phyloP scores from a whole-genome alignment of 768 basidiomycete genomes.

The Lanmaoa rubissima region DNA sequence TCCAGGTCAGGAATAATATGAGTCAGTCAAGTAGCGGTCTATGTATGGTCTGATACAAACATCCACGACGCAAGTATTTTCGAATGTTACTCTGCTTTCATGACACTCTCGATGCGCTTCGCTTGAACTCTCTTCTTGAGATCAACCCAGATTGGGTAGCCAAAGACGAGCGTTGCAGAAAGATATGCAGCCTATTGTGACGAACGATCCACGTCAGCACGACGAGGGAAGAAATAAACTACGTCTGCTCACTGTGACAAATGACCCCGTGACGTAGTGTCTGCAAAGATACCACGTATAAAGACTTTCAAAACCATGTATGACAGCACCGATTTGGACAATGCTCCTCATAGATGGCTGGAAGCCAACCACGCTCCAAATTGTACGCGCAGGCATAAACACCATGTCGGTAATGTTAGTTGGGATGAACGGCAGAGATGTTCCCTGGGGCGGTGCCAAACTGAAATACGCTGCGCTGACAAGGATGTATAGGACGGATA shows the following conservation, averaged over 20 bases:
- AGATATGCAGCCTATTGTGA: slow-evolving; percentile 50
- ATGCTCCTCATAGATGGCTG: slow-evolving; percentile 12
- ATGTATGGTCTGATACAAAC: neutral
- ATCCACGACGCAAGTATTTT: neutral
- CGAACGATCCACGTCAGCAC: neutral
- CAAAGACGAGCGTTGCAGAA: slow-evolving; percentile 48
- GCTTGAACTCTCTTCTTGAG: slow-evolving; percentile 59
- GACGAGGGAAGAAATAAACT: neutral
- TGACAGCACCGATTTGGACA: neutral
- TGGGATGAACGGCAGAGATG: slow-evolving; percentile 17
- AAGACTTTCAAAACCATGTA: slow-evolving; percentile 27
- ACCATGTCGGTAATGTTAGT: slow-evolving; percentile 4
- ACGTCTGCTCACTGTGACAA: slow-evolving; percentile 16
- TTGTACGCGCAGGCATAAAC: slow-evolving; percentile 22
- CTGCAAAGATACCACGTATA: slow-evolving; percentile 33
- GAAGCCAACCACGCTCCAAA: slow-evolving; percentile 17
- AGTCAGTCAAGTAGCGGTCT: neutral
- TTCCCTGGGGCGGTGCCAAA: slow-evolving; percentile 20
- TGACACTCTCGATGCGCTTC: slow-evolving; percentile 74
- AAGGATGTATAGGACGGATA: slow-evolving; percentile 7
- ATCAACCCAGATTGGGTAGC: slow-evolving; percentile 53
- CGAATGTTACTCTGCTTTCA: slow-evolving; percentile 58
- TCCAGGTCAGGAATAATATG: neutral
- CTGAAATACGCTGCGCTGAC: slow-evolving; percentile 21
- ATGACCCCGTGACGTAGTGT: slow-evolving; percentile 23